Evolutionary conservation across 495 filamentous ascomycete species (phyloP).

Genomic region (Trichoderma gamsii): DNA sequence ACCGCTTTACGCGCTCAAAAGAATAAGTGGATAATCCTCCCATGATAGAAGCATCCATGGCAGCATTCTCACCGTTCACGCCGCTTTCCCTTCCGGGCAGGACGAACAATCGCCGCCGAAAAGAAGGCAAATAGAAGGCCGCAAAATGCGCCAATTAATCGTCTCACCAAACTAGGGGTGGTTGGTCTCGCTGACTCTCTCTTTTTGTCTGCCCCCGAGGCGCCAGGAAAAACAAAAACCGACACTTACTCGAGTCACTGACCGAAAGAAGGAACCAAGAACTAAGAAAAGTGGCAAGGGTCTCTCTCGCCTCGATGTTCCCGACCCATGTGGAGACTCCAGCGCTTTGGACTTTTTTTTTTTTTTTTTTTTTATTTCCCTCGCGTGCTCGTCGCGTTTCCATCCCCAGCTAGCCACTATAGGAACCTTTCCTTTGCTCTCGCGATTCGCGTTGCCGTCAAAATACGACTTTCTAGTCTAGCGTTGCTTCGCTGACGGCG

Average conservation of each 20-base stretch:
- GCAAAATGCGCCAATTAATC: too few species aligned
- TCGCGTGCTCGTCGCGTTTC: not conserved
- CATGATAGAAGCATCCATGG: too few species aligned
- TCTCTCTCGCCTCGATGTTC: not conserved
- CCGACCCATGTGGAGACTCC: too few species aligned
- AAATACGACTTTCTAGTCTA: not conserved
- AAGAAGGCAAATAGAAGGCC: too few species aligned
- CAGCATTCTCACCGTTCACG: too few species aligned
- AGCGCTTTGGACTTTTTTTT: not conserved
- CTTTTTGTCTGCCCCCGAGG: not conserved
- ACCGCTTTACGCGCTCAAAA: too few species aligned
- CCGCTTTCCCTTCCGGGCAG: too few species aligned
- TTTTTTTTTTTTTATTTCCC: not conserved
- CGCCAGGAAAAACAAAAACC: not conserved
- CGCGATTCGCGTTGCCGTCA: constrained; percentile 1
- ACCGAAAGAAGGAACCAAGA: not conserved
- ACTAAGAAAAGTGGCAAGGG: not conserved
- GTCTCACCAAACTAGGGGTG: too few species aligned
- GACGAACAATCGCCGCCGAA: too few species aligned
- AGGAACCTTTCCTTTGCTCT: not conserved
- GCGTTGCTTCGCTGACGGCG: not conserved
- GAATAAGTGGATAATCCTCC: too few species aligned
- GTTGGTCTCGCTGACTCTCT: not conserved
- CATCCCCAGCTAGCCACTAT: not conserved
- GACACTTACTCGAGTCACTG: constrained; percentile 1